Base-by-base conservation (phyloP, 2,329 filamentous ascomycete species). In the Pezicula carpinea region DNA sequence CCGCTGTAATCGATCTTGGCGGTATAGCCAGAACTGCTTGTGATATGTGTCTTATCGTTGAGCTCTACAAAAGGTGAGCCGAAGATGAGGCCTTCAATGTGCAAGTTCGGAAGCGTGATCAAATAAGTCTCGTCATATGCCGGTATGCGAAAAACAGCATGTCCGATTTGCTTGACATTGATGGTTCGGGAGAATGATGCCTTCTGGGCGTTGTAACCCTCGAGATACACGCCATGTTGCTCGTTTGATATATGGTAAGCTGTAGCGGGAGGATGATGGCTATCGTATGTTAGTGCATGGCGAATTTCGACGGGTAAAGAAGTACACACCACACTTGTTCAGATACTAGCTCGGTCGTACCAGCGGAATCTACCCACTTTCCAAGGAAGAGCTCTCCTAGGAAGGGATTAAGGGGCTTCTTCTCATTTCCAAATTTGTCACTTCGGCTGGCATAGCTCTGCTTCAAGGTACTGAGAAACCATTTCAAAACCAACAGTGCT, bases 331-430 rank as follows among this genome's bases (percentile, higher is more conserved):
- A 88, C 64, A 97, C 93, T 76, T 97, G 92, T 72, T 97, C 92
- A 62, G 89, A 95, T 59, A 96, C 79, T 55, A 99, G 77, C 58
- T 86, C 81, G 22, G 93, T 97, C 40, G 83, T 85, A 48, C 92
- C 92, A 44, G 82, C 80, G 39, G 81, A 77, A 62, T 95, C 88
- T 49, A 85, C 80, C 93, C 93, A 99, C 60, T 83, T 86, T 19
- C 92, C 93, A 22, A 97, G 69, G 70, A 96, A 97, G 29, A 97
- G 78, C 72, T 99, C 92, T 47, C 92, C 92, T 31, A 99, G 71
- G 70, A 99, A 97, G 0, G 93, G 93, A 64, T 99, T 97, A 50
- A 99, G 72, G 2, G 92, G 92, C 75, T 97, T 99, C 82, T 97
- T 97, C 75, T 96, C 92, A 62, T 89, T 93, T 42, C 89, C 90